Percentiles rank a stretch among this genome's conserved stretches.
phyloP scores from a whole-genome alignment of 352 stramenopile genomes.

The Aphanomyces cochlioides region DNA sequence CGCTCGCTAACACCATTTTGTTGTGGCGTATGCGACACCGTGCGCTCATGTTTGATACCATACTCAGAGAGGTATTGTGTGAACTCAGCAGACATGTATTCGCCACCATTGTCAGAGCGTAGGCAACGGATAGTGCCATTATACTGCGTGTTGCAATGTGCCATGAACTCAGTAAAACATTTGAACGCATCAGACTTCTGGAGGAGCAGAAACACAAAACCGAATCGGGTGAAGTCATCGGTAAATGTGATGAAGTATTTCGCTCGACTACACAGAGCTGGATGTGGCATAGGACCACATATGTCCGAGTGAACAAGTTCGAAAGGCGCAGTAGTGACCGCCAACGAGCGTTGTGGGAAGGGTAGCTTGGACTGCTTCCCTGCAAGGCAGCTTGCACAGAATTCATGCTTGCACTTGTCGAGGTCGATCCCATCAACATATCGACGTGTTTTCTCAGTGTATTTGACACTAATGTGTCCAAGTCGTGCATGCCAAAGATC shows the following conservation, averaged over 20 bases:
- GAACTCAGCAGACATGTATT: constrained; percentile 3
- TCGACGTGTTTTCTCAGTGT: neutral
- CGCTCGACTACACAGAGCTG: neutral
- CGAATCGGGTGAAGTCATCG: constrained; percentile 27
- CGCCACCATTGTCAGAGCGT: constrained; percentile 2
- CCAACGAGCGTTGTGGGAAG: neutral
- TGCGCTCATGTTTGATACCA: neutral
- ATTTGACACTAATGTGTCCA: constrained; percentile 11
- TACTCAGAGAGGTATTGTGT: neutral
- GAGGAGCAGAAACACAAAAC: constrained; percentile 20
- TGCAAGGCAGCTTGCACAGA: constrained; percentile 25
- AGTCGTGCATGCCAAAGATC: constrained; percentile 29
- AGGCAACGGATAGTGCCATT: neutral
- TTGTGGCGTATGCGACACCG: neutral
- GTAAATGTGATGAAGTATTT: constrained; percentile 27
- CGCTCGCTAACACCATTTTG: constrained; percentile 6
- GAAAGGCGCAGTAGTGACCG: constrained; percentile 4
- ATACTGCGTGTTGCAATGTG: constrained; percentile 1
- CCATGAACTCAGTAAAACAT: constrained; percentile 28
- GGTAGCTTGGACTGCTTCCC: constrained; percentile 21
- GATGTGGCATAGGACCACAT: constrained; percentile 23
- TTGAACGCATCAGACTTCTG: constrained; percentile 22
- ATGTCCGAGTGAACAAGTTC: constrained; percentile 32
- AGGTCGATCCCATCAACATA: neutral
- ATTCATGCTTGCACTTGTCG: neutral